Evolutionary conservation across 2,329 filamentous ascomycete genomes (phyloP), one percentile per base, ranked within the genome.

Genomic region (Fusarium avenaceum): DNA sequence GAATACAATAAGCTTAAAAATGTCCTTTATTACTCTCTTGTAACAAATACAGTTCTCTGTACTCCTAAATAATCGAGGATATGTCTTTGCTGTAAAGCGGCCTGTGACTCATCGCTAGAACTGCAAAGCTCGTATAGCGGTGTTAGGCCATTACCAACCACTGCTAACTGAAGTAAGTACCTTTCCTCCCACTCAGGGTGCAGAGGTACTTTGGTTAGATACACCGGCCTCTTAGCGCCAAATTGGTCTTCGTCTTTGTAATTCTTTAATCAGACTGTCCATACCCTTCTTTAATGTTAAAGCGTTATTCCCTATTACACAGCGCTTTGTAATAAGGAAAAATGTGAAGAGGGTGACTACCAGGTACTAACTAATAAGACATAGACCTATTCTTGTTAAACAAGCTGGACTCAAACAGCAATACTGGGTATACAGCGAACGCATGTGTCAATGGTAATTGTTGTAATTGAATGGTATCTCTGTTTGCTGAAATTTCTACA

Each of bases 31-130:
- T 11, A 4, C 4, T 30, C 10, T 30, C 28, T 30, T 30, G 4
- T 30, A 30, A 13, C 6, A 30, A 30, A 30, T 2, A 30, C 4
- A 30, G 15, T 35, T 11, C 3, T 26, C 3, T 35, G 33, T 9
- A 7, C 17, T 17, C 4, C 4, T 17, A 17, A 10, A 38, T 38
- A 4, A n/a, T 33, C 17, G 28, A 22, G 19, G 22, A 6, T 9
- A 11, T 2, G 9, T 5, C 8, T 4, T 13, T n/a, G 6, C 3
- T 35, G 4, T 5, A 3, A 9, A 42, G 5, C 22, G 54, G 47
- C 7, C 39, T 22, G 47, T 57, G 54, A 57, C 28, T 57, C 47
- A 53, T 22, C 10, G 3, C 38, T 38, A 8, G 35, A n/a, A 38
- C 35, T 38, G 17, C 17, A 38, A n/a, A 7, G 35, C 35, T n/a